phyloP scores from a whole-genome alignment of 345 rosid species.

The Microthlaspi erraticum region DNA sequence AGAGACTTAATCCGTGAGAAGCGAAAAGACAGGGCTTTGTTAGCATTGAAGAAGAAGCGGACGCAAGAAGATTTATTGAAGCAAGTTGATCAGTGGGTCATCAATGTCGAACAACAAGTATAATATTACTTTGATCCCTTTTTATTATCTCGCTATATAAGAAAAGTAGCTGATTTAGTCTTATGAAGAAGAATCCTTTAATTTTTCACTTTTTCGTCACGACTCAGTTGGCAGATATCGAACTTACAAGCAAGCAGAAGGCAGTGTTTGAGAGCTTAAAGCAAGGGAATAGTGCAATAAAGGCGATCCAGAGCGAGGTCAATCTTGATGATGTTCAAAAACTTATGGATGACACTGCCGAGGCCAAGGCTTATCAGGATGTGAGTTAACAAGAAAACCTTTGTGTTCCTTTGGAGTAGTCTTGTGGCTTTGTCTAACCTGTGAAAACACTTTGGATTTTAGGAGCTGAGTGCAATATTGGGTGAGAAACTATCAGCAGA shows the following conservation, averaged over 20 bases:
- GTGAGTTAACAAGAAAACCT: slow-evolving; percentile 53
- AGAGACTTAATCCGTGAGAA: slow-evolving; percentile 81
- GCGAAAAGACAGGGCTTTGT: slow-evolving; percentile 86
- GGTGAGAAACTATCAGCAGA: slow-evolving; percentile 91
- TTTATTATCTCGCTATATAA: background rate
- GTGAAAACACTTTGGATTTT: slow-evolving; percentile 27
- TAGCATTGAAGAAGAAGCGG: slow-evolving; percentile 94
- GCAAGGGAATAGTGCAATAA: slow-evolving; percentile 78
- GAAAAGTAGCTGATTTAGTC: background rate
- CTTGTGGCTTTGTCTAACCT: slow-evolving; percentile 18
- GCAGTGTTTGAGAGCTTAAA: slow-evolving; percentile 94
- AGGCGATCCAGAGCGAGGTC: slow-evolving; percentile 89
- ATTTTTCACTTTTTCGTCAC: too few species aligned
- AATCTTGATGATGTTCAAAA: slow-evolving; percentile 90
- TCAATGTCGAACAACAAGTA: slow-evolving; percentile 98
- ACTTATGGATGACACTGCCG: slow-evolving; percentile 92
- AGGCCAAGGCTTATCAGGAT: slow-evolving; percentile 96
- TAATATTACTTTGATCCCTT: slow-evolving; percentile 3
- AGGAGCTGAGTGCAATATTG: slow-evolving; percentile 91
- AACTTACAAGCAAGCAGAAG: slow-evolving; percentile 90
- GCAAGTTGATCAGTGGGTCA: slow-evolving; percentile 91
- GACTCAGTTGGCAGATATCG: slow-evolving; percentile 88
- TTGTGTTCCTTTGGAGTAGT: slow-evolving; percentile 6
- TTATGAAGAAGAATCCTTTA: slow-evolving; percentile 1
- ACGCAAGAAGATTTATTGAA: slow-evolving; percentile 88